phyloP scores from a whole-genome alignment of 192 early-diverging fungal genomes.

The Neocallimastix lanati region DNA sequence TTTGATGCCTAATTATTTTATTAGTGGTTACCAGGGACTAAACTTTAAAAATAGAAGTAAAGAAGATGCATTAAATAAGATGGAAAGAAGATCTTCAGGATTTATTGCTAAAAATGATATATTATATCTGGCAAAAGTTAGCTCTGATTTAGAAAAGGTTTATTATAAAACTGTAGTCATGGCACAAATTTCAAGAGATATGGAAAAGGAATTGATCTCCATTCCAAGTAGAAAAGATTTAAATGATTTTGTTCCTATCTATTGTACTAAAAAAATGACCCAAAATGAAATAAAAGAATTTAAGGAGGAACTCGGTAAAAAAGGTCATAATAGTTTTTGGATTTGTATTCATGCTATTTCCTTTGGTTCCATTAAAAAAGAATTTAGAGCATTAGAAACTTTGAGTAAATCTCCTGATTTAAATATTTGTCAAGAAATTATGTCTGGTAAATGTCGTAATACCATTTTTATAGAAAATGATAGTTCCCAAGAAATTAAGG shows the following conservation, averaged over 20 bases:
- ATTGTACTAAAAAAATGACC: not conserved
- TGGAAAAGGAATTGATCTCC: not conserved
- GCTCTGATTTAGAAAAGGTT: not conserved
- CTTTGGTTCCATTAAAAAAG: not conserved
- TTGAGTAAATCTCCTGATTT: not conserved
- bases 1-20: not conserved
- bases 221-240: not conserved
- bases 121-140: not conserved
- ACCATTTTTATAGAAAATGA: not conserved
- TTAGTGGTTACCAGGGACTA: not conserved
- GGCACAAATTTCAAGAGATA: not conserved
- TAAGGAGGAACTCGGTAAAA: not conserved
- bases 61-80: not conserved
- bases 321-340: not conserved
- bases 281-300: not conserved
- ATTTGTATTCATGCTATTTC: not conserved
- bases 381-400: not conserved
- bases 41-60: not conserved
- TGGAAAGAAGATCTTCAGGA: not conserved
- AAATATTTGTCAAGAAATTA: not conserved
- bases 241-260: not conserved
- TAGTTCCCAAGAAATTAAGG: not conserved
- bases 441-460: not conserved
- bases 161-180: not conserved
- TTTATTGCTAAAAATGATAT: not conserved